phyloP scores from a whole-genome alignment of 345 rosid genomes.

The Salix viminalis region DNA sequence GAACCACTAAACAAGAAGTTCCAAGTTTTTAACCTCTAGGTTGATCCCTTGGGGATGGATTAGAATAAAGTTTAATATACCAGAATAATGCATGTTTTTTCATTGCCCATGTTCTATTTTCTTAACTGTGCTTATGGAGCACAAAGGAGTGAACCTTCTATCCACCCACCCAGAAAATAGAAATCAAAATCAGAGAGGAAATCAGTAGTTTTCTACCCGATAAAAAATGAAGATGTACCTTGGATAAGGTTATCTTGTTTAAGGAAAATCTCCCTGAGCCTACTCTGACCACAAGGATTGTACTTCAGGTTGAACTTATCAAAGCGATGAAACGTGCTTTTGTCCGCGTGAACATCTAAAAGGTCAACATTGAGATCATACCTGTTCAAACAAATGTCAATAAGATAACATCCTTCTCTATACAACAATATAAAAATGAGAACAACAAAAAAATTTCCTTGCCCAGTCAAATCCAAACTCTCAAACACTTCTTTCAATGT shows the following conservation, averaged over 20 bases:
- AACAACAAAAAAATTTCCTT: constrained; percentile 8
- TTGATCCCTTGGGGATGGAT: background rate
- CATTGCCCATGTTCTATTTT: background rate
- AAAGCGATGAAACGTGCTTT: constrained; percentile 98
- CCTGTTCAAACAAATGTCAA: constrained; percentile 37
- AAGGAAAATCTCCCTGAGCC: constrained; percentile 98
- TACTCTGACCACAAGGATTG: constrained; percentile 99
- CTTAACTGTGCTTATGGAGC: background rate
- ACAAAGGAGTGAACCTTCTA: background rate
- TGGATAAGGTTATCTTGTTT: constrained; percentile 99
- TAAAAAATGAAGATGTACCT: constrained; percentile 40
- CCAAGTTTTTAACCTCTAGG: background rate
- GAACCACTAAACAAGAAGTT: background rate
- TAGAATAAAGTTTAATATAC: background rate
- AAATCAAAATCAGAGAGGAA: background rate
- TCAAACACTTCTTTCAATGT: constrained; percentile 94
- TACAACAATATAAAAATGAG: background rate
- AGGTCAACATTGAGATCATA: constrained; percentile 95
- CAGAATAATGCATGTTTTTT: background rate
- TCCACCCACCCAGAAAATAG: background rate
- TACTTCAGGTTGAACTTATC: constrained; percentile 98
- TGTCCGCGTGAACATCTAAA: constrained; percentile 98
- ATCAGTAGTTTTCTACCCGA: background rate
- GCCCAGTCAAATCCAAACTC: constrained; percentile 95
- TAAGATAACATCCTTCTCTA: constrained; percentile 1